Conservation (phyloP, 352 stramenopile genomes). For the Pythium dissimile region DNA sequence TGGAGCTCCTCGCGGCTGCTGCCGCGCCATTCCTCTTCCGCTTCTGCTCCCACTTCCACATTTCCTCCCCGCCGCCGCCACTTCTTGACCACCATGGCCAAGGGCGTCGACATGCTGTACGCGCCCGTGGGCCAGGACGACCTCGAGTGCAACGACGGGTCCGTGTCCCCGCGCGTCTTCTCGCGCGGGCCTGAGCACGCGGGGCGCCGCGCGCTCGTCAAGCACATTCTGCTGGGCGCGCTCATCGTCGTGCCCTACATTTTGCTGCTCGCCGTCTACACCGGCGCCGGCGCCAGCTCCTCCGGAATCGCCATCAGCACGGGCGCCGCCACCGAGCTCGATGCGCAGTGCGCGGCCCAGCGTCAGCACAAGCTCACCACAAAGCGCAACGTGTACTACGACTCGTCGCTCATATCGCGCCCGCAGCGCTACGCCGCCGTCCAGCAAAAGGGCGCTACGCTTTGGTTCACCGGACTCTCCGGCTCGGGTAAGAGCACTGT, state of each 20-base stretch:
- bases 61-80: neutral
- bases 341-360: conserved; percentile 49
- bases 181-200: conserved; percentile 46
- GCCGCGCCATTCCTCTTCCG: neutral
- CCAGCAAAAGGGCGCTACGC: conserved; percentile 95
- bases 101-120: conserved; percentile 46
- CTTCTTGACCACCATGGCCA: conserved; percentile 6
- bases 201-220: conserved; percentile 40
- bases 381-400: conserved; percentile 81
- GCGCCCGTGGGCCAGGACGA: conserved; percentile 68
- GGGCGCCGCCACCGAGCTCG: conserved; percentile 28
- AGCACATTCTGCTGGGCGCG: conserved; percentile 47
- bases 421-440: conserved; percentile 66
- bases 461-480: conserved; percentile 98
- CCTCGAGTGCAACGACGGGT: conserved; percentile 47
- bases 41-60: neutral
- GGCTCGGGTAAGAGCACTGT: conserved; percentile 98
- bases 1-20: neutral
- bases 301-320: neutral
- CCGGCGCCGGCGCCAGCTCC: conserved; percentile 17
- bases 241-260: conserved; percentile 63
- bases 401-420: conserved; percentile 66
- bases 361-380: conserved; percentile 65
- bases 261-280: conserved; percentile 52
- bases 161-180: conserved; percentile 32